phyloP scores from a whole-genome alignment of 2,329 filamentous ascomycete species.

The Phaeoacremonium minimum region DNA sequence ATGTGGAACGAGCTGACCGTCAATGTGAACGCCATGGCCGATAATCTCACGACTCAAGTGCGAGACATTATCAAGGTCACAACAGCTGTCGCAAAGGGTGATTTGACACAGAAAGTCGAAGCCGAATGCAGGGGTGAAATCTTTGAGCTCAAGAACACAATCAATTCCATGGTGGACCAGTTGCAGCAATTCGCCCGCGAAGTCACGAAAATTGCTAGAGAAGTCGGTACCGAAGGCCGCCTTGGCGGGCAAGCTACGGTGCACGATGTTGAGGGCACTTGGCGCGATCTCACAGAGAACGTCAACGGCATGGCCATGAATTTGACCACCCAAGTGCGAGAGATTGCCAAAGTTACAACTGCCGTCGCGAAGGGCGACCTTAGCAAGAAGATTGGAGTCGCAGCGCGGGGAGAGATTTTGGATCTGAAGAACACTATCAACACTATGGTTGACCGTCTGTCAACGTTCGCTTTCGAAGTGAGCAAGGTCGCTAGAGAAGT shows the following conservation, averaged over 20 bases:
- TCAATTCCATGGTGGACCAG: constrained; percentile 99
- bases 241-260: constrained; percentile 93
- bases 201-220: constrained; percentile 92
- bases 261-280: constrained; percentile 94
- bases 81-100: constrained; percentile 72
- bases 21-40: constrained; percentile 85
- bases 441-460: constrained; percentile 95
- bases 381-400: constrained; percentile 92
- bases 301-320: constrained; percentile 99
- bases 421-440: constrained; percentile 98
- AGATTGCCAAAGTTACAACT: constrained; percentile 95
- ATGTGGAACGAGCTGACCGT: constrained; percentile 88
- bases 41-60: constrained; percentile 83
- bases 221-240: constrained; percentile 93
- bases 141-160: constrained; percentile 91
- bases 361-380: constrained; percentile 92
- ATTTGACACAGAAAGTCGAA: constrained; percentile 94
- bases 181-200: constrained; percentile 94
- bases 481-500: constrained; percentile 94
- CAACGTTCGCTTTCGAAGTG: constrained; percentile 94
- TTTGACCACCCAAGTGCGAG: constrained; percentile 92
- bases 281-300: constrained; percentile 91
- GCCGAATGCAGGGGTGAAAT: constrained; percentile 91
- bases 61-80: constrained; percentile 88
- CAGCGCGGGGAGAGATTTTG: constrained; percentile 89